These are phyloP conservation scores for Leptographium radiaticola DNA, from an alignment of 2,329 filamentous ascomycete species.

Conservation along the genomic window DNA sequence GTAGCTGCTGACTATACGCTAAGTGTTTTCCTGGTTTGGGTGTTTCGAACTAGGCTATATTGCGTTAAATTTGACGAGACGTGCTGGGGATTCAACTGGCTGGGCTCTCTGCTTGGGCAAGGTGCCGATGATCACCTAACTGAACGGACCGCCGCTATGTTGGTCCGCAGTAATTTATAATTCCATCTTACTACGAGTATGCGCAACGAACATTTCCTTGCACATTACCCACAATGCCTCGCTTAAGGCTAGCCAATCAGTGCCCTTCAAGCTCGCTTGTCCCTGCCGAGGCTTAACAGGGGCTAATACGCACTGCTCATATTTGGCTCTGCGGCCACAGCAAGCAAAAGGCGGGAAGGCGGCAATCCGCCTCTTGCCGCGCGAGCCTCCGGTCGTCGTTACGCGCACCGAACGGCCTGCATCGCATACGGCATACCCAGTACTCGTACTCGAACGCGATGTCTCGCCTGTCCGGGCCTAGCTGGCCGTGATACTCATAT, in stretches of 20 bases:
- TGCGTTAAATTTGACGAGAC: constrained; percentile 26
- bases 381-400: no score
- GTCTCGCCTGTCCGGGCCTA: no score
- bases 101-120: no score
- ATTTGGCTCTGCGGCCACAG: no score
- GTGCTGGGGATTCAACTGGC: no score
- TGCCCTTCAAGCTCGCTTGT: constrained; percentile 20
- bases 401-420: no score
- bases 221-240: constrained; percentile 10
- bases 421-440: no score
- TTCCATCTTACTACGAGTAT: not conserved
- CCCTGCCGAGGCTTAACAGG: not conserved
- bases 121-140: not conserved
- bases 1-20: not conserved
- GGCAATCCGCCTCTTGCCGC: no score
- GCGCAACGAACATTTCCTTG: not conserved
- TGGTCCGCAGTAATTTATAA: not conserved
- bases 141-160: not conserved
- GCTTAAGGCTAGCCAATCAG: constrained; percentile 23
- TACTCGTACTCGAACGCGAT: no score
- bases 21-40: not conserved
- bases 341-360: no score
- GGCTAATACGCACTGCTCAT: not conserved
- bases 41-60: constrained; percentile 20
- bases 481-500: no score